Percentiles rank a stretch among this genome's conserved stretches.
Evolutionary conservation across 2,329 filamentous ascomycete species (phyloP).

Genomic region (Pseudogymnoascus sp.): DNA sequence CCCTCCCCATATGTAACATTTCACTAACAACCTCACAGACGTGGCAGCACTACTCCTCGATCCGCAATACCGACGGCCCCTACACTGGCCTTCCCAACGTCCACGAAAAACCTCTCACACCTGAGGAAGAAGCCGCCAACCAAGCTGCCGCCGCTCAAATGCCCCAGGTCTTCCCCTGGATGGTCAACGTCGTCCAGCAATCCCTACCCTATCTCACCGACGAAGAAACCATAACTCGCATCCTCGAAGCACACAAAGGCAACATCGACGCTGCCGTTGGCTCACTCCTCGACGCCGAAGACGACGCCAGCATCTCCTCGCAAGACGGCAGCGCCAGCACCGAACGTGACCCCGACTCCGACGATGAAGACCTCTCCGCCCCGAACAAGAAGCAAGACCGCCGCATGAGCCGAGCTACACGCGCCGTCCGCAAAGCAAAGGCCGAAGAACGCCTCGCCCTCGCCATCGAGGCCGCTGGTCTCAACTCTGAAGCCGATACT

Average conservation of each 20-base stretch:
- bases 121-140: conserved; percentile 24
- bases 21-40: conserved; percentile 33
- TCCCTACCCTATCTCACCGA: conserved; percentile 44
- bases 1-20: conserved; percentile 17
- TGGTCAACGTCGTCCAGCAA: conserved; percentile 45
- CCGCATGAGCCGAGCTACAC: conserved; percentile 12
- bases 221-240: conserved; percentile 42
- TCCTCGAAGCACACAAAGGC: conserved; percentile 42
- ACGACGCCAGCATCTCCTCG: conserved; percentile 35
- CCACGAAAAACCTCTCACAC: conserved; percentile 16
- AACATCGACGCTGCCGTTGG: conserved; percentile 47
- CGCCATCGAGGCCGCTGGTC: not conserved
- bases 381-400: conserved; percentile 41
- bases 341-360: conserved; percentile 43
- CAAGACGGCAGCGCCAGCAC: conserved; percentile 41
- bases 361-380: conserved; percentile 38
- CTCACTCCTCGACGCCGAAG: conserved; percentile 43
- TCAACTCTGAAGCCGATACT: not conserved
- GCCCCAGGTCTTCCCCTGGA: conserved; percentile 43
- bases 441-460: not conserved
- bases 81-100: conserved; percentile 49
- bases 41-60: conserved; percentile 61
- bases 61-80: conserved; percentile 52
- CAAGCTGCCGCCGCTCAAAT: conserved; percentile 34
- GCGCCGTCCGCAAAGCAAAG: conserved; percentile 11